Evolutionary conservation across 2,329 filamentous ascomycete species (phyloP).

Genomic region (Xylariales sp.): DNA sequence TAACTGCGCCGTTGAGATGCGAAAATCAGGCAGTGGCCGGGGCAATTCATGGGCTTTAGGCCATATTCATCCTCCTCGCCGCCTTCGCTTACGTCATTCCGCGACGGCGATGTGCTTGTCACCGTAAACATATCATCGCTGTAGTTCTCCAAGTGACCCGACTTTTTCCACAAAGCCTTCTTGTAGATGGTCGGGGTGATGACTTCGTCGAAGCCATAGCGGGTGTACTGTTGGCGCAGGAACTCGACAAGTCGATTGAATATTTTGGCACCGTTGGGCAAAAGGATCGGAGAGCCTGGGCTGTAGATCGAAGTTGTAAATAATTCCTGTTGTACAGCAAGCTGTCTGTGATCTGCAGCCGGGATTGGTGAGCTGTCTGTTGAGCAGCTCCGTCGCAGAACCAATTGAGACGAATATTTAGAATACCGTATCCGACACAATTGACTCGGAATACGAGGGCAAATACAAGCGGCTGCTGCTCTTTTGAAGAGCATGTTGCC

Average conservation of each 20-base stretch:
- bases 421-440: constrained; percentile 34
- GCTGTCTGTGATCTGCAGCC: constrained; percentile 66
- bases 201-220: constrained; percentile 89
- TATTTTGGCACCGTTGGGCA: constrained; percentile 82
- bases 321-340: constrained; percentile 75
- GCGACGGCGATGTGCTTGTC: constrained; percentile 62
- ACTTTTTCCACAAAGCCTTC: constrained; percentile 85
- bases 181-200: constrained; percentile 93
- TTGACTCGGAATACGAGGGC: constrained; percentile 34
- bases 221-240: constrained; percentile 83
- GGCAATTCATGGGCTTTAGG: constrained; percentile 98
- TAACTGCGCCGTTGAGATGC: constrained; percentile 86
- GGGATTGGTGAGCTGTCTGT: constrained; percentile 41
- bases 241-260: constrained; percentile 88
- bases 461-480: constrained; percentile 32
- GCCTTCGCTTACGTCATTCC: constrained; percentile 48
- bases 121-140: constrained; percentile 94
- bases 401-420: constrained; percentile 18
- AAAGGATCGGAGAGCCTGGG: constrained; percentile 85
- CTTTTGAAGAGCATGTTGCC: constrained; percentile 46
- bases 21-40: constrained; percentile 91
- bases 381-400: constrained; percentile 44
- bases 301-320: constrained; percentile 84
- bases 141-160: constrained; percentile 90
- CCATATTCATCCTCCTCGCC: constrained; percentile 59